These are phyloP conservation scores for Brassica hybrid DNA, from an alignment of 441 rosid genomes.

Conservation along the genomic window DNA sequence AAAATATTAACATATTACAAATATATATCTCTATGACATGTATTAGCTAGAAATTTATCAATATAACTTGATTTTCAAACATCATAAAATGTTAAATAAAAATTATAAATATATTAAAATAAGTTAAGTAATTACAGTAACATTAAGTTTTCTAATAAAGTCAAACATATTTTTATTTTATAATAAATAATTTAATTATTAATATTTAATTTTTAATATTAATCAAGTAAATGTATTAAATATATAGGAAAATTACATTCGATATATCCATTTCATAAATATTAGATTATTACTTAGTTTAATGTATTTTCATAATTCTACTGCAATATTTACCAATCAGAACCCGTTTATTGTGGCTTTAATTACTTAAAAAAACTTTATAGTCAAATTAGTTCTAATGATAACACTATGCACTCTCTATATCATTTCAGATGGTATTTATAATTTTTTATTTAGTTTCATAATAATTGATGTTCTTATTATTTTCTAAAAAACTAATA, in stretches of 20 bases:
- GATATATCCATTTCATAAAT: neutral
- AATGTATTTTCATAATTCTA: neutral
- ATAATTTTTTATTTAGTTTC: no score
- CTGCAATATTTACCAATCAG: neutral
- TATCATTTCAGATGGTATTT: no score
- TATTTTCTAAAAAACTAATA: no score
- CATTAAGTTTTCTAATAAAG: neutral
- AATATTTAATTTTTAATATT: neutral
- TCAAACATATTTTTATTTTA: neutral
- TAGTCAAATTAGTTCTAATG: neutral
- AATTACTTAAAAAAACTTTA: neutral
- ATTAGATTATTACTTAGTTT: neutral
- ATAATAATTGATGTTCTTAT: no score
- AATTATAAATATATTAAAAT: neutral
- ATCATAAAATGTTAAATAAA: neutral
- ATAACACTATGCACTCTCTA: no score
- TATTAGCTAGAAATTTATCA: neutral
- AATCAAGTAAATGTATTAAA: neutral
- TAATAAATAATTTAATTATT: neutral
- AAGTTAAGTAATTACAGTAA: neutral
- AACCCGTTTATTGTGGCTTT: neutral
- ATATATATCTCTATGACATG: neutral
- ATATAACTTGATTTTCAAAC: neutral
- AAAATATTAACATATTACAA: neutral
- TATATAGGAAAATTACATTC: neutral